A percentile compares a stretch with the other conserved stretches of the same genome.
Conservation (phyloP, 768 basidiomycete species). For the Pleurotus djamor region DNA sequence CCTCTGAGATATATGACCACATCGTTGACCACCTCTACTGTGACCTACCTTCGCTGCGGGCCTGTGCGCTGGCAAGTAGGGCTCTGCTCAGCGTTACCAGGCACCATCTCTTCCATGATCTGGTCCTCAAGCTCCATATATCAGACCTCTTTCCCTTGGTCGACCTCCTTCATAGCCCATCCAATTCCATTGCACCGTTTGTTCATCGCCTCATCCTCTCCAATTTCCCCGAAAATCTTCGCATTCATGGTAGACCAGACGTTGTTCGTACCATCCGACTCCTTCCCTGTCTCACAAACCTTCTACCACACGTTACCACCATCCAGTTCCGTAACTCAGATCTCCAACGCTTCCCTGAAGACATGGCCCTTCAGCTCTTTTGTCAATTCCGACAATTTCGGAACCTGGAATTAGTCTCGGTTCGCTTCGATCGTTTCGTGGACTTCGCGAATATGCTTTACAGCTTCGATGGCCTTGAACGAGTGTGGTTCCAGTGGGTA, state of each 20-base stretch:
- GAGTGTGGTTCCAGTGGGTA: neutral
- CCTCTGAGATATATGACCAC: constrained; percentile 5
- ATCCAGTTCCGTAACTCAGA: constrained; percentile 1
- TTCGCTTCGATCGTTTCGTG: constrained; percentile 3
- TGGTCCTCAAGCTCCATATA: neutral
- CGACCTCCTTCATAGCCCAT: neutral
- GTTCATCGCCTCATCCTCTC: neutral
- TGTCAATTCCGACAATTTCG: neutral
- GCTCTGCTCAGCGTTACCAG: neutral
- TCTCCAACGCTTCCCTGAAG: neutral
- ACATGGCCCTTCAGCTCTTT: constrained; percentile 1
- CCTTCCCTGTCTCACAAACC: neutral
- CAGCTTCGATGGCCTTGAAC: neutral
- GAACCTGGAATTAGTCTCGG: neutral
- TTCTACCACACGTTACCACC: neutral
- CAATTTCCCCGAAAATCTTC: neutral
- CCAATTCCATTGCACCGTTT: constrained; percentile 4
- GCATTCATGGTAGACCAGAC: neutral
- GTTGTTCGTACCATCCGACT: constrained; percentile 1
- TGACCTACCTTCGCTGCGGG: neutral
- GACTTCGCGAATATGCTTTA: neutral
- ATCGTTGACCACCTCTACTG: constrained; percentile 7
- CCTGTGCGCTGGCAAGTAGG: neutral
- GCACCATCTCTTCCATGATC: constrained; percentile 7
- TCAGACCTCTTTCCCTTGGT: constrained; percentile 1